A percentile compares a stretch with the other conserved stretches of the same genome.
Evolutionary conservation across 2,329 filamentous ascomycete genomes (phyloP).

Genomic region (Tolypocladium inflatum): DNA sequence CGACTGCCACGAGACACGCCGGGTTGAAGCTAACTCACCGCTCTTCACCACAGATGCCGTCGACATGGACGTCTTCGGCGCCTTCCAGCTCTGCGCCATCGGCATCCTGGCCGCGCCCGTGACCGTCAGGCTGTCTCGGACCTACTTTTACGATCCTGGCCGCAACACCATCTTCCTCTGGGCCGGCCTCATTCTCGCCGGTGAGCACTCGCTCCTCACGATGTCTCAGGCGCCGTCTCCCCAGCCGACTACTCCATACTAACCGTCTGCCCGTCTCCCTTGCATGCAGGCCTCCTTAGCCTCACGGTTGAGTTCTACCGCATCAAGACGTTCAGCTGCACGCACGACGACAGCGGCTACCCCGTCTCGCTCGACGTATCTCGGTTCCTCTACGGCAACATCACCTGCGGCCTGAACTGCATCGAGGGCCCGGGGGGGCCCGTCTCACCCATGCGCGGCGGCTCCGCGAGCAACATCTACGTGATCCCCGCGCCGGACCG

Average conservation of each 20-base stretch:
- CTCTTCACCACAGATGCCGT: slow-evolving; percentile 39
- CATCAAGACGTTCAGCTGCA: slow-evolving; percentile 32
- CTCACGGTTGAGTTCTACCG: slow-evolving; percentile 58
- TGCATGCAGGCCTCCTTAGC: slow-evolving; percentile 41
- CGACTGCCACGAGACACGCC: background rate
- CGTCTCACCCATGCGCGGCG: slow-evolving; percentile 42
- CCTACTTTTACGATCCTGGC: slow-evolving; percentile 55
- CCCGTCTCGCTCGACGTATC: slow-evolving; percentile 22
- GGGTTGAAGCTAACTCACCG: background rate
- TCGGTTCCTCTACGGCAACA: slow-evolving; percentile 34
- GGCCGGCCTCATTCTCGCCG: slow-evolving; percentile 51
- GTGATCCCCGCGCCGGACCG: slow-evolving; percentile 47
- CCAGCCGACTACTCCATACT: background rate
- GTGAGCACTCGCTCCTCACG: slow-evolving; percentile 21
- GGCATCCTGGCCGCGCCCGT: slow-evolving; percentile 55
- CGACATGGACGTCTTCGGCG: slow-evolving; percentile 60
- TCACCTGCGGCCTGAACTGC: slow-evolving; percentile 38
- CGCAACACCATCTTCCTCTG: slow-evolving; percentile 59
- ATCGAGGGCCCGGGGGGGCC: slow-evolving; percentile 36
- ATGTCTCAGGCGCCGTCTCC: background rate
- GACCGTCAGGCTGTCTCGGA: slow-evolving; percentile 50
- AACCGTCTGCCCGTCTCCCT: background rate
- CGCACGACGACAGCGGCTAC: slow-evolving; percentile 23
- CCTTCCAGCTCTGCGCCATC: slow-evolving; percentile 58
- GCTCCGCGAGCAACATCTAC: slow-evolving; percentile 50